Evolutionary conservation across 176 grass and related monocot species (phyloP).

Genomic region (Saccharum spontaneum): DNA sequence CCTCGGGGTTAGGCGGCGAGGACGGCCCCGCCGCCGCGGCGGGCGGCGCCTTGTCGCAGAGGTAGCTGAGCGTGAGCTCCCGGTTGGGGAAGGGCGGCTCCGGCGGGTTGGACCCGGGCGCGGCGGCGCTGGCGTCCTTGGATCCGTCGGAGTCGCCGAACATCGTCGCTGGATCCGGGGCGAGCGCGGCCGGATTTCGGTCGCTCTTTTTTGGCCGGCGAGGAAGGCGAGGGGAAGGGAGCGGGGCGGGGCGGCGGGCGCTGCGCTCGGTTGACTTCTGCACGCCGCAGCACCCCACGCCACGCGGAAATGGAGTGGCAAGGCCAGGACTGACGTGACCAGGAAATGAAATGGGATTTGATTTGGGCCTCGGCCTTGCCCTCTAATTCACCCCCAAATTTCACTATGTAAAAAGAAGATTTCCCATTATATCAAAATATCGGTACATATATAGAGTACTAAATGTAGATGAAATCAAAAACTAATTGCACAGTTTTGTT

Average conservation of each 20-base stretch:
- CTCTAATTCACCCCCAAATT: too few relatives aligned
- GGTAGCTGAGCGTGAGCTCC: slow-evolving; percentile 74
- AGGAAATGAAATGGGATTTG: not conserved
- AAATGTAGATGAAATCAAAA: too few relatives aligned
- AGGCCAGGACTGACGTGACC: slow-evolving; percentile 1
- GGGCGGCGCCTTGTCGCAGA: slow-evolving; percentile 57
- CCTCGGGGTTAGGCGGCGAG: slow-evolving; percentile 33
- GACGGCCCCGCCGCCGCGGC: not conserved
- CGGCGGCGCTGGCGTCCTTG: slow-evolving; percentile 45
- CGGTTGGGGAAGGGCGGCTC: slow-evolving; percentile 54
- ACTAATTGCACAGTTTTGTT: too few relatives aligned
- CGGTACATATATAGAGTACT: too few relatives aligned
- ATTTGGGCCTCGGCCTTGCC: too few relatives aligned
- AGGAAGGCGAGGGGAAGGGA: too few relatives aligned
- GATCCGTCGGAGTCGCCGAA: slow-evolving; percentile 62
- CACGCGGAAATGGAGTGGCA: slow-evolving; percentile 47
- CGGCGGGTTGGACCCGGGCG: slow-evolving; percentile 13
- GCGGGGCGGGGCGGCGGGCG: not conserved
- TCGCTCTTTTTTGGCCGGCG: not conserved
- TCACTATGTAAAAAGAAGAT: too few relatives aligned
- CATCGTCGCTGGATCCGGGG: slow-evolving; percentile 39
- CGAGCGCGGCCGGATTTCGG: not conserved
- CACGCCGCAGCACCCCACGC: slow-evolving; percentile 1
- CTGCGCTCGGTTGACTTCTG: slow-evolving; percentile 38
- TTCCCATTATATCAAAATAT: too few relatives aligned